Evolutionary conservation across 2,329 filamentous ascomycete genomes (phyloP).

Genomic region (Juglanconis juglandina): DNA sequence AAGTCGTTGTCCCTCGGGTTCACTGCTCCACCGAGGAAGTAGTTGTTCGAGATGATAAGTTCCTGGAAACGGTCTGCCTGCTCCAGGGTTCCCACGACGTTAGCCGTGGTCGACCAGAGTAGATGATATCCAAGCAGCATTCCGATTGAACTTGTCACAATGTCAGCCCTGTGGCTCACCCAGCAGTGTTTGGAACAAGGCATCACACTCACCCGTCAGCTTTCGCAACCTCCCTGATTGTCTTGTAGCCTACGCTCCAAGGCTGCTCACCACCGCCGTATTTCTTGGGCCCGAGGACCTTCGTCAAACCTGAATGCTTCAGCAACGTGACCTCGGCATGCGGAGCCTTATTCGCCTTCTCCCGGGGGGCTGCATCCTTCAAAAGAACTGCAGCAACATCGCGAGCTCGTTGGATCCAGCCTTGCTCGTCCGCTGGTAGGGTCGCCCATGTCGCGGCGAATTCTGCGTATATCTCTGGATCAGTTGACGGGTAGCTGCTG

Average conservation of each 20-base stretch:
- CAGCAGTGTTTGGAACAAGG: background rate
- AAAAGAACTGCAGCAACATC: conserved; percentile 36
- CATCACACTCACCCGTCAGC: conserved; percentile 49
- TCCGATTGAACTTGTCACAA: conserved; percentile 47
- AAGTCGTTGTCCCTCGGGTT: conserved; percentile 63
- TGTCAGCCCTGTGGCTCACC: background rate
- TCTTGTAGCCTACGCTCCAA: conserved; percentile 52
- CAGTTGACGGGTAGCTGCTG: conserved; percentile 21
- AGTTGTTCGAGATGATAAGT: conserved; percentile 60
- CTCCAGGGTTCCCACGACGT: conserved; percentile 56
- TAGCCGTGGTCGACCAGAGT: conserved; percentile 60
- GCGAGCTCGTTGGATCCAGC: conserved; percentile 37
- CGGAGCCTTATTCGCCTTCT: conserved; percentile 38
- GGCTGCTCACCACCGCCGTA: conserved; percentile 43
- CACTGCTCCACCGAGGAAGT: conserved; percentile 63
- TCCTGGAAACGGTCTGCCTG: conserved; percentile 56
- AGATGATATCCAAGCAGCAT: conserved; percentile 66
- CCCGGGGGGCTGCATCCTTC: conserved; percentile 31
- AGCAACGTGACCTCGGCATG: conserved; percentile 37
- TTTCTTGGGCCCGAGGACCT: conserved; percentile 35
- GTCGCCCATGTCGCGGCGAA: conserved; percentile 34
- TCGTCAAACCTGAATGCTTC: conserved; percentile 39
- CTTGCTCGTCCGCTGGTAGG: conserved; percentile 28
- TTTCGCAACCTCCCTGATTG: conserved; percentile 60
- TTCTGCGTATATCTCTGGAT: conserved; percentile 36